A percentile compares a stretch with the other conserved stretches of the same genome.
Evolutionary conservation across 2,329 filamentous ascomycete species (phyloP).

Genomic region (Colletotrichum neosansevieriae): DNA sequence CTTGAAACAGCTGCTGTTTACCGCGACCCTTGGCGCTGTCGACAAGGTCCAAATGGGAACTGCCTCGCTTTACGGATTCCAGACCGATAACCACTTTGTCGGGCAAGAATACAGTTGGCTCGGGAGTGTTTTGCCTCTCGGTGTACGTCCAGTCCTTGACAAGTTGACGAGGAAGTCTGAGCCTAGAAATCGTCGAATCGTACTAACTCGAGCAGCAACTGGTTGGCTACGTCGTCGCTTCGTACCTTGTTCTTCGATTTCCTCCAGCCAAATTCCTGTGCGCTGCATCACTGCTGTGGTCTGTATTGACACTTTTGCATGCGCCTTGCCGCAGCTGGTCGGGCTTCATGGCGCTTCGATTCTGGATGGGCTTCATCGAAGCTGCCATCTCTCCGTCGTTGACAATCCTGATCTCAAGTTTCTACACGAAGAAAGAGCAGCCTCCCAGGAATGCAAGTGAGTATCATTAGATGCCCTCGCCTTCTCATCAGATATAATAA

Average conservation of each 20-base stretch:
- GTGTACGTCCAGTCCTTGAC: background rate
- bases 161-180: too few species aligned
- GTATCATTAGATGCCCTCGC: rapidly evolving
- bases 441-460: background rate
- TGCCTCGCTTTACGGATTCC: conserved; percentile 45
- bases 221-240: background rate
- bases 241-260: background rate
- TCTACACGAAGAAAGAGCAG: conserved; percentile 4
- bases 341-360: background rate
- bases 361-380: background rate
- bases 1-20: conserved; percentile 1
- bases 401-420: background rate
- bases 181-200: too few species aligned
- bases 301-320: background rate
- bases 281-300: background rate
- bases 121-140: background rate
- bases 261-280: background rate
- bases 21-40: conserved; percentile 35
- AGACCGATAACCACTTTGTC: conserved; percentile 38
- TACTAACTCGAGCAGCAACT: background rate
- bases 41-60: conserved; percentile 49
- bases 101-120: conserved; percentile 23
- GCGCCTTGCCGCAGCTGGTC: background rate
- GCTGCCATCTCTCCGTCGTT: background rate
- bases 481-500: background rate